A percentile compares a stretch with the other conserved stretches of the same genome.
Evolutionary conservation across 345 rosid genomes (phyloP).

Genomic region (Citrus glauca): DNA sequence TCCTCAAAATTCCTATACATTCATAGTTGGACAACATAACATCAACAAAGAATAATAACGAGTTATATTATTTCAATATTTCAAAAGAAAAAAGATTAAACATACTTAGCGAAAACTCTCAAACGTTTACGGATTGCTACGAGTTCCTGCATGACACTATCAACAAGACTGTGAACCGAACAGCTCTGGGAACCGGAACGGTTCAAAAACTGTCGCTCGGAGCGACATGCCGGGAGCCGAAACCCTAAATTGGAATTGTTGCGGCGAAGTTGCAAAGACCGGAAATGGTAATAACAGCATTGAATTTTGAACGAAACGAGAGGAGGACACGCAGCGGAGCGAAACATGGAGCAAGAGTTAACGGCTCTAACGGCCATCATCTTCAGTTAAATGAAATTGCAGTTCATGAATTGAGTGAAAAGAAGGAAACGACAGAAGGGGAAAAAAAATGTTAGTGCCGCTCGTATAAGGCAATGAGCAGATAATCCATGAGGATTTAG

Average conservation of each 20-base stretch:
- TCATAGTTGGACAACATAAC: neutral
- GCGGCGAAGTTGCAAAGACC: constrained; percentile 28
- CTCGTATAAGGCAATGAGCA: neutral
- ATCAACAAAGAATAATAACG: neutral
- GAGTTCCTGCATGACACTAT: constrained; percentile 62
- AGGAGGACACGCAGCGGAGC: constrained; percentile 44
- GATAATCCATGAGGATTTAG: neutral
- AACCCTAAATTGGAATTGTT: constrained; percentile 28
- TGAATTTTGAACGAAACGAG: constrained; percentile 27
- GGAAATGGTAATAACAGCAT: constrained; percentile 35
- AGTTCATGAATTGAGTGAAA: constrained; percentile 11
- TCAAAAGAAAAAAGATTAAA: neutral
- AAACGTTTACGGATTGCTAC: constrained; percentile 39
- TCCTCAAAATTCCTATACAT: neutral
- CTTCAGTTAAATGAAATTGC: neutral
- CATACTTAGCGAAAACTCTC: constrained; percentile 62
- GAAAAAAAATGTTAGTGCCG: neutral
- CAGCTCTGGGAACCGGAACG: constrained; percentile 25
- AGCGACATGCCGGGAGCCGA: constrained; percentile 14
- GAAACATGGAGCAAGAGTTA: constrained; percentile 39
- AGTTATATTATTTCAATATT: neutral
- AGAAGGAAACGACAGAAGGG: neutral
- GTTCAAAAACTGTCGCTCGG: constrained; percentile 23
- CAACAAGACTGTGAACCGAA: constrained; percentile 60
- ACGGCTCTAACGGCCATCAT: constrained; percentile 64